Base-by-base conservation (phyloP, 2,329 filamentous ascomycete species). In the Endoconidiophora laricicola region DNA sequence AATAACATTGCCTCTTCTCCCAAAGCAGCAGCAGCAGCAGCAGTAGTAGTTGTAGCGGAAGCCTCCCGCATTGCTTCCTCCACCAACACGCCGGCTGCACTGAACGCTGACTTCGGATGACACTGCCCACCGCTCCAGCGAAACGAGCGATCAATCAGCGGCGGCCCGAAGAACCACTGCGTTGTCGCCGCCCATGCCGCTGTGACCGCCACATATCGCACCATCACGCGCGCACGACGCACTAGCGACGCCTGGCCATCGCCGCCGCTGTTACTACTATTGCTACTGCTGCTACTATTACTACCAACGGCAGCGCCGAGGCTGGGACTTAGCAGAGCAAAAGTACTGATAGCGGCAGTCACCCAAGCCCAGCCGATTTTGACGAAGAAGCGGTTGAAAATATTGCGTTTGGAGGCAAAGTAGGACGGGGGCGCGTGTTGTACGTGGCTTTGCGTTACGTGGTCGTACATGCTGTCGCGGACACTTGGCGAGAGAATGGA, bases 301-400 rank as follows among this genome's bases (percentile, higher is more conserved):
- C 14, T 18, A 18, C 4, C 26, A 18, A 24, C 49, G 12, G 49
- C 41, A 58, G 60, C 26, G 60, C 58, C 36, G 62, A 73, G 55
- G 60, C 68, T 56, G 60, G 82, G 78, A 60, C 94, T 83, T 22
- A 78, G 79, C 40, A 79, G 63, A 5, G 84, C 63, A 54, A 94
- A 86, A 14, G 76, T 63, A 33, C 74, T 65, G 59, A 94, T 88
- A 0, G 85, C 81, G 7, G 76, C 61, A 0, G 84, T 87, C 26
- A 86, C 79, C 91, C 91, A 98, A 46, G 81, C 75, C 91, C 91
- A 98, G 54, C 90, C 90, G 49, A 84, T 72, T 71, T 98, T 98
- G 60, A 98, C 91, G 61, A 96, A 98, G 59, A 87, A 75, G 44
- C 83, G 65, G 62, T 98, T 98, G 74, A 96, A 83, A 48, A 95